phyloP scores from a whole-genome alignment of 2,329 filamentous ascomycete species.

The Macrophomina tecta region DNA sequence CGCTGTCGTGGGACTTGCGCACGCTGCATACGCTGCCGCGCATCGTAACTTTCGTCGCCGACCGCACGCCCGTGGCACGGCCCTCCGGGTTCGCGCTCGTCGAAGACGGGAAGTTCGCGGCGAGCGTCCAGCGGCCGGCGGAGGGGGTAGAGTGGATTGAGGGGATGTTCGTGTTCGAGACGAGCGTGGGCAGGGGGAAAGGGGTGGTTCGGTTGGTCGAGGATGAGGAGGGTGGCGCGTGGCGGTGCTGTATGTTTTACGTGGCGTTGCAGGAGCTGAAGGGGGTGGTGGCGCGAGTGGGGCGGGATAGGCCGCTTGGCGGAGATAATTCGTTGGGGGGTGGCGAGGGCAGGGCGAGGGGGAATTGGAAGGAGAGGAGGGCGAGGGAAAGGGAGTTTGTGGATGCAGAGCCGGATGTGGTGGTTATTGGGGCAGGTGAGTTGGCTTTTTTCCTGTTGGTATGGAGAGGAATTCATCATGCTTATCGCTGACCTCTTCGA shows the following conservation, averaged over 20 bases:
- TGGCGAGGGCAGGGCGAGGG: constrained; percentile 55
- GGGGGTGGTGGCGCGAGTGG: constrained; percentile 58
- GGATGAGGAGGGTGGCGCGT: constrained; percentile 50
- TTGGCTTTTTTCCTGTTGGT: constrained; percentile 33
- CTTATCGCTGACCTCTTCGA: background rate
- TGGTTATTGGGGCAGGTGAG: constrained; percentile 61
- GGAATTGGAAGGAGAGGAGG: constrained; percentile 54
- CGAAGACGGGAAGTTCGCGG: constrained; percentile 54
- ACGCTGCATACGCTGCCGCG: constrained; percentile 54
- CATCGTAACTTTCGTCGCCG: constrained; percentile 50
- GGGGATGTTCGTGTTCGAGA: constrained; percentile 63
- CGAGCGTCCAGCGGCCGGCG: constrained; percentile 51
- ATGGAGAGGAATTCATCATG: too few relatives aligned
- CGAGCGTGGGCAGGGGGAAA: constrained; percentile 56
- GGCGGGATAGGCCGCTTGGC: constrained; percentile 59
- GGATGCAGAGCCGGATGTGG: constrained; percentile 59
- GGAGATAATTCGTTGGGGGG: constrained; percentile 67
- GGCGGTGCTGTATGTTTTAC: constrained; percentile 70
- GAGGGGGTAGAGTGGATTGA: constrained; percentile 63
- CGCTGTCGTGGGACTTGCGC: constrained; percentile 62
- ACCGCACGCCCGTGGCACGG: constrained; percentile 45
- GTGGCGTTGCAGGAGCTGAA: constrained; percentile 63
- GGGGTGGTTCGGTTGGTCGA: constrained; percentile 62
- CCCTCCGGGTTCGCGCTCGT: constrained; percentile 42
- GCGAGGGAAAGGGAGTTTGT: constrained; percentile 37